phyloP scores from a whole-genome alignment of 2,329 filamentous ascomycete genomes.

The Colletotrichum lupini region DNA sequence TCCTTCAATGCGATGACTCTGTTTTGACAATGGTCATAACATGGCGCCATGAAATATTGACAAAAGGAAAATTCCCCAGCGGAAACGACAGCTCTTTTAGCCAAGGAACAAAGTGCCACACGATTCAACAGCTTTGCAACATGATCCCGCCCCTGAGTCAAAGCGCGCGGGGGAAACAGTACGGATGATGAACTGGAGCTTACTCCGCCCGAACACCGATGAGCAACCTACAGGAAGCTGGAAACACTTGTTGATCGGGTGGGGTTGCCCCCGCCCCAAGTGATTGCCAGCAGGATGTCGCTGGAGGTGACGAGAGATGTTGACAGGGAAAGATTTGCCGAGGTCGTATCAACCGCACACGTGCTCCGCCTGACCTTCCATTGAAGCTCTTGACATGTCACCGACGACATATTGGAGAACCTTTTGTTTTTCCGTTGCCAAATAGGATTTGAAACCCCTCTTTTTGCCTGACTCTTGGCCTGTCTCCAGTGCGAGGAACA shows the following conservation, averaged over 20 bases:
- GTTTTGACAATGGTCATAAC: neutral
- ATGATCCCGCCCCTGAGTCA: constrained; percentile 6
- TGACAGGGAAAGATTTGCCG: constrained; percentile 20
- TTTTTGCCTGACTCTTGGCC: constrained; percentile 21
- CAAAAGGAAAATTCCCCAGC: neutral
- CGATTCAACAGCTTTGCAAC: constrained; percentile 12
- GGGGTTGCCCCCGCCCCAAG: constrained; percentile 8
- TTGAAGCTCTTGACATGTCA: constrained; percentile 9
- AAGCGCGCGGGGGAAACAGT: constrained; percentile 17
- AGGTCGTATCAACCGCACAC: constrained; percentile 25
- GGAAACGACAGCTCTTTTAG: neutral
- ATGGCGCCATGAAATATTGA: neutral
- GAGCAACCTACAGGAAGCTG: constrained; percentile 8
- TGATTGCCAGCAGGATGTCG: constrained; percentile 14
- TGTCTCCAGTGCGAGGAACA: neutral
- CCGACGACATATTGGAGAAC: neutral
- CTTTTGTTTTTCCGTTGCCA: neutral
- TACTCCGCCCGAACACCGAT: neutral
- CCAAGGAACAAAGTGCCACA: constrained; percentile 14
- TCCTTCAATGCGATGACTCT: neutral
- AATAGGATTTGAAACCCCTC: constrained; percentile 10
- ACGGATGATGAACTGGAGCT: neutral
- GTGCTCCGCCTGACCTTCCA: constrained; percentile 24
- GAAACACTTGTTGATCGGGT: constrained; percentile 12
- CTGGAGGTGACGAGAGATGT: neutral